These are phyloP conservation scores for Polysphondylium violaceum DNA, from an alignment of 78 protist genomes.

Conservation along the genomic window DNA sequence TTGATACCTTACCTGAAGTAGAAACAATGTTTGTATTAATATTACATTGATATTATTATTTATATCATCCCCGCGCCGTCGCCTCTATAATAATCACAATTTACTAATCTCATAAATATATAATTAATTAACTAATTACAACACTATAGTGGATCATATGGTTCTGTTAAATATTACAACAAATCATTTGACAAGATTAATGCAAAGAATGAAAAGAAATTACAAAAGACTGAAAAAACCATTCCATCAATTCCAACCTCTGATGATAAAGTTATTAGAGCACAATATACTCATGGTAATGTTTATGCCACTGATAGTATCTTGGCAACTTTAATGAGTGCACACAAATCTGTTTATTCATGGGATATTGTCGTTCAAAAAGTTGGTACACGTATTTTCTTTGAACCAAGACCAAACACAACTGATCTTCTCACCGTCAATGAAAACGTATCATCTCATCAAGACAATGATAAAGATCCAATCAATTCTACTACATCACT, in stretches of 20 bases:
- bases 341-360: conserved; percentile 84
- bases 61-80: background rate
- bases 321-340: conserved; percentile 87
- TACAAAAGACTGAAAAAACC: conserved; percentile 11
- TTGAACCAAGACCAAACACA: conserved; percentile 88
- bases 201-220: conserved; percentile 46
- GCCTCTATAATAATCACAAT: background rate
- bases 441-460: conserved; percentile 76
- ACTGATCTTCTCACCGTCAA: conserved; percentile 81
- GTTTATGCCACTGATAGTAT: conserved; percentile 90
- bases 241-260: conserved; percentile 52
- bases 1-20: conserved; percentile 23
- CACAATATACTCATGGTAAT: conserved; percentile 41
- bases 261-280: conserved; percentile 60
- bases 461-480: conserved; percentile 87
- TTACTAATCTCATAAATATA: too few relatives aligned
- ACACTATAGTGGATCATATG: conserved; percentile 39
- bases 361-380: conserved; percentile 89
- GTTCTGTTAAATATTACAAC: conserved; percentile 54
- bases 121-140: background rate
- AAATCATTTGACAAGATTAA: conserved; percentile 17
- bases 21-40: conserved; percentile 29
- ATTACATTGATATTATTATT: too few relatives aligned
- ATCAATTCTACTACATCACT: conserved; percentile 77
- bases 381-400: conserved; percentile 81